A percentile compares a stretch with the other conserved stretches of the same genome.
Conservation (phyloP, 2,329 filamentous ascomycete genomes). For the Ophiosphaerella herpotricha region DNA sequence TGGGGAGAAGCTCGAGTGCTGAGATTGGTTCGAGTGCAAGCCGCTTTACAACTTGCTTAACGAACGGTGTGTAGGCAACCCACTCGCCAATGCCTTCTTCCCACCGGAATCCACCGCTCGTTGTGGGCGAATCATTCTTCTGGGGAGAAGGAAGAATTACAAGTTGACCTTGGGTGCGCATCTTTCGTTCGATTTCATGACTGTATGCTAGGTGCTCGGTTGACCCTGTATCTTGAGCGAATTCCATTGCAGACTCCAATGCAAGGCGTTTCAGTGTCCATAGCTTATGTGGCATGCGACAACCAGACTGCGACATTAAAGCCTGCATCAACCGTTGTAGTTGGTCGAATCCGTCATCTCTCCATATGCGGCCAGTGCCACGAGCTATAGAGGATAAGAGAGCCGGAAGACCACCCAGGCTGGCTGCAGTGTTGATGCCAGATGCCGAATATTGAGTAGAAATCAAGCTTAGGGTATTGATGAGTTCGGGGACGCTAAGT, state of each 20-base stretch:
- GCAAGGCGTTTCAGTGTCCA: conserved; percentile 46
- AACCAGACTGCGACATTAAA: conserved; percentile 28
- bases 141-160: conserved; percentile 32
- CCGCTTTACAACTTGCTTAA: conserved; percentile 22
- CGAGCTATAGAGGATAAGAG: conserved; percentile 41
- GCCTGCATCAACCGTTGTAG: conserved; percentile 36
- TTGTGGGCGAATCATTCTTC: conserved; percentile 33
- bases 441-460: conserved; percentile 26
- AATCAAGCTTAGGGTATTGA: conserved; percentile 27
- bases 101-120: conserved; percentile 45
- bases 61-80: conserved; percentile 50
- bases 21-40: conserved; percentile 21
- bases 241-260: conserved; percentile 44
- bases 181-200: conserved; percentile 36
- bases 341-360: conserved; percentile 41
- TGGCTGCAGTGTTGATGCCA: conserved; percentile 24
- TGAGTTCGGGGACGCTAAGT: conserved; percentile 12
- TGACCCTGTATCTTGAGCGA: conserved; percentile 37
- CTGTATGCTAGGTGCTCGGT: conserved; percentile 35
- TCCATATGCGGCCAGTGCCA: conserved; percentile 42
- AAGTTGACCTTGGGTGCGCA: conserved; percentile 34
- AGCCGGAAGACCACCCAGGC: conserved; percentile 29
- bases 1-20: conserved; percentile 30
- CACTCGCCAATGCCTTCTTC: conserved; percentile 54
- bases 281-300: conserved; percentile 33